Percentiles rank a stretch among this genome's conserved stretches.
These are phyloP conservation scores for Myriosclerotinia scirpicola DNA, from an alignment of 2,329 filamentous ascomycete genomes.

Conservation along the genomic window DNA sequence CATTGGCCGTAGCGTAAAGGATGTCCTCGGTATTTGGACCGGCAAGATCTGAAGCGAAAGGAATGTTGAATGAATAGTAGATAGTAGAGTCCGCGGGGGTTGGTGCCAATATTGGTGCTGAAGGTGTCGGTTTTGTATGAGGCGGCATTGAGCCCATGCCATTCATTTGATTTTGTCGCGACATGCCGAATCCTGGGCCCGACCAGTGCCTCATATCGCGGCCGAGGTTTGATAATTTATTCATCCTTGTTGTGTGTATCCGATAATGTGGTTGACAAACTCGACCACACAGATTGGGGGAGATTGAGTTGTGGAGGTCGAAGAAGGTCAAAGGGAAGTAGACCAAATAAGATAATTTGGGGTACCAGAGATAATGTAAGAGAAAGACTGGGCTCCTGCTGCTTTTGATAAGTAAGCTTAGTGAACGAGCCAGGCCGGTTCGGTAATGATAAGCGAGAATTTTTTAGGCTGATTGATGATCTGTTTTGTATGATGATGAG, in stretches of 20 bases:
- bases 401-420: constrained; percentile 18
- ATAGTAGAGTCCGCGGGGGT: constrained; percentile 74
- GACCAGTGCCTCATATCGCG: constrained; percentile 69
- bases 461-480: constrained; percentile 1
- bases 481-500: not conserved
- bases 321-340: constrained; percentile 19
- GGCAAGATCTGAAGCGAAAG: constrained; percentile 87
- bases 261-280: constrained; percentile 13
- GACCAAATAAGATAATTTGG: constrained; percentile 20
- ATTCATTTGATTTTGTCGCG: constrained; percentile 46
- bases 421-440: constrained; percentile 12
- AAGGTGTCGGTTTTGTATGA: constrained; percentile 56
- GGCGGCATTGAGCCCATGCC: constrained; percentile 48
- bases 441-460: constrained; percentile 8
- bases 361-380: constrained; percentile 23
- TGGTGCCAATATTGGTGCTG: constrained; percentile 60
- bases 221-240: constrained; percentile 70
- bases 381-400: constrained; percentile 20
- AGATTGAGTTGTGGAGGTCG: constrained; percentile 14
- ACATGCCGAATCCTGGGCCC: constrained; percentile 63
- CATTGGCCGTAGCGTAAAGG: constrained; percentile 84
- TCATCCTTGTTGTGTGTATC: constrained; percentile 52
- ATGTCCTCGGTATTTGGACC: constrained; percentile 95
- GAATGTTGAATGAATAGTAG: constrained; percentile 95
- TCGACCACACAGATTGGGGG: constrained; percentile 20